Evolutionary conservation across 345 rosid genomes (phyloP).

Genomic region (Iberis pinnata): DNA sequence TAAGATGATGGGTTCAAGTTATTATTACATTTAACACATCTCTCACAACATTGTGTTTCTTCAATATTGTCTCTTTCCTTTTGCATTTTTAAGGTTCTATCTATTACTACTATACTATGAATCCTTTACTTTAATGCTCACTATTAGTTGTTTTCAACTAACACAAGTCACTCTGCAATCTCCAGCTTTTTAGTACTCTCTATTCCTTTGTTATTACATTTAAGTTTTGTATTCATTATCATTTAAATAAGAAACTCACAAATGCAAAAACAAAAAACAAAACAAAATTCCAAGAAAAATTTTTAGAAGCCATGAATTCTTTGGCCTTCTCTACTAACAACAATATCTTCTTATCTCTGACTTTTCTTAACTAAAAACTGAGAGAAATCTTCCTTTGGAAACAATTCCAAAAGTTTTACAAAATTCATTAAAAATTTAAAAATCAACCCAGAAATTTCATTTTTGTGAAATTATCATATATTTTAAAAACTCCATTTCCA

Average conservation of each 20-base stretch:
- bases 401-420: conserved; percentile 26
- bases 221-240: conserved; percentile 10
- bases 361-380: conserved; percentile 27
- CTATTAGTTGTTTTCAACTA: conserved; percentile 7
- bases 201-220: conserved; percentile 16
- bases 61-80: conserved; percentile 8
- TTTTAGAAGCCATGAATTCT: conserved; percentile 21
- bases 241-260: conserved; percentile 17
- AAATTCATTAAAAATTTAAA: background rate
- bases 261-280: background rate
- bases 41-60: background rate
- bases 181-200: conserved; percentile 23
- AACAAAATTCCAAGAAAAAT: conserved; percentile 1
- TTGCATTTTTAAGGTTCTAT: conserved; percentile 23
- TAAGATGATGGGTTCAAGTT: no score
- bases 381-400: conserved; percentile 27
- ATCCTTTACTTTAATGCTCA: conserved; percentile 25
- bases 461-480: background rate
- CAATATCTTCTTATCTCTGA: conserved; percentile 25
- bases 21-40: no score
- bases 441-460: background rate
- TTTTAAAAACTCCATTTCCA: conserved; percentile 59
- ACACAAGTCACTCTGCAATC: conserved; percentile 19
- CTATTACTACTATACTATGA: background rate
- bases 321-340: conserved; percentile 20